A percentile compares a stretch with the other conserved stretches of the same genome.
These are phyloP conservation scores for Handroanthus guayacan DNA, from an alignment of 257 asterid species.

Conservation along the genomic window DNA sequence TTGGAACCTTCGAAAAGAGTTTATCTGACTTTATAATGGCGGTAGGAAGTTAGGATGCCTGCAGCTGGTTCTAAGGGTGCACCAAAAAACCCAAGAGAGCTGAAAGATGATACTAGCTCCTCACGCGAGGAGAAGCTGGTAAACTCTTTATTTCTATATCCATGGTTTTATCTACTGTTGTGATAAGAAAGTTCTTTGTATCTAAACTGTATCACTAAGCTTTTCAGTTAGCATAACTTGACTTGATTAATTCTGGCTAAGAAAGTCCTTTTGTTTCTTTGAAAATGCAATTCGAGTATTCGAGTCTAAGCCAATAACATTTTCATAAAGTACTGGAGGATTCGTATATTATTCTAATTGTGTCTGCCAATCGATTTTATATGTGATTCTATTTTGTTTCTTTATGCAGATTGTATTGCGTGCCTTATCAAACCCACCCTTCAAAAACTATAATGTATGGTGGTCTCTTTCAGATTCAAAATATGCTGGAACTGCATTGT, in stretches of 20 bases:
- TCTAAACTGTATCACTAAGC: background rate
- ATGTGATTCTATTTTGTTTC: slow-evolving; percentile 25
- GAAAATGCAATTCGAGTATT: slow-evolving; percentile 24
- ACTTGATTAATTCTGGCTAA: background rate
- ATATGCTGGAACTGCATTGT: slow-evolving; percentile 93
- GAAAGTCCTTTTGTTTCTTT: background rate
- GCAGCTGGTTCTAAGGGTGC: slow-evolving; percentile 88
- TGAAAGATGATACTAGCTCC: slow-evolving; percentile 81
- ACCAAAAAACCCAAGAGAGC: slow-evolving; percentile 80
- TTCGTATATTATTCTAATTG: background rate
- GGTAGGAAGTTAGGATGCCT: slow-evolving; percentile 95
- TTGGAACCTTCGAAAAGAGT: slow-evolving; percentile 16
- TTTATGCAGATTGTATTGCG: slow-evolving; percentile 74
- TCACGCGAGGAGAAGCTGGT: slow-evolving; percentile 97
- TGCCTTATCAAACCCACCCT: slow-evolving; percentile 74
- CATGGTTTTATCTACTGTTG: background rate
- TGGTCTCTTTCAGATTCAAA: slow-evolving; percentile 97
- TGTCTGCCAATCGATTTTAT: slow-evolving; percentile 14
- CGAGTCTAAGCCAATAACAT: background rate
- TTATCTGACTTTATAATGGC: slow-evolving; percentile 43
- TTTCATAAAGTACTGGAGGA: slow-evolving; percentile 18
- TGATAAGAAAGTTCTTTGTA: background rate
- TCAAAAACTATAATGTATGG: slow-evolving; percentile 79
- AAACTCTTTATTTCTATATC: slow-evolving; percentile 28
- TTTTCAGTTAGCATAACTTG: slow-evolving; percentile 19